phyloP scores from a whole-genome alignment of 2,329 filamentous ascomycete species.

The Pyrenophora tritici-repentis region DNA sequence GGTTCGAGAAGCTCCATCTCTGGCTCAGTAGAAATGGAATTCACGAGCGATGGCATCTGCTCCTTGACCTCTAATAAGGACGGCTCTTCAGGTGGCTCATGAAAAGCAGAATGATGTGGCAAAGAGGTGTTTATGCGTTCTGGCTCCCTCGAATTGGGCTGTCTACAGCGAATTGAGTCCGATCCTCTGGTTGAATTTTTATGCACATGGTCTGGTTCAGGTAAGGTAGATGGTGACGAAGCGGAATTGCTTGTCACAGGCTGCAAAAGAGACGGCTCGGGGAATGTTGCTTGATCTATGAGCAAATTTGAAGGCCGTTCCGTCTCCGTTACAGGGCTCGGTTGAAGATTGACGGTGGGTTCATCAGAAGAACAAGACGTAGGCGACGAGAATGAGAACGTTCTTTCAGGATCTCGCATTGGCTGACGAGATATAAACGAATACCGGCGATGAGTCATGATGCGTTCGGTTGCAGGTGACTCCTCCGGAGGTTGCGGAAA shows the following conservation, averaged over 20 bases:
- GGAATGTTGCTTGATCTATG: not conserved
- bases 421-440: not conserved
- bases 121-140: not conserved
- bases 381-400: not conserved
- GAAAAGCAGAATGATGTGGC: not conserved
- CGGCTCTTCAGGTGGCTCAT: not conserved
- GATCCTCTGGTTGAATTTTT: not conserved
- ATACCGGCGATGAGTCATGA: not conserved
- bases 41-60: not conserved
- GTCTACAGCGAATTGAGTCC: not conserved
- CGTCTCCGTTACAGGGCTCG: not conserved
- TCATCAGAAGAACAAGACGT: not conserved
- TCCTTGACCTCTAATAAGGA: not conserved
- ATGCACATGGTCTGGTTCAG: not conserved
- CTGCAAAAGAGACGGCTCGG: not conserved
- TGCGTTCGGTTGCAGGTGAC: not conserved
- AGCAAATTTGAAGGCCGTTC: too few relatives aligned
- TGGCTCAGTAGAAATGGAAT: not conserved
- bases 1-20: not conserved
- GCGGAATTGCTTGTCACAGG: not conserved
- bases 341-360: not conserved
- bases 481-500: not conserved
- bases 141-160: not conserved
- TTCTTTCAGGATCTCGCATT: not conserved
- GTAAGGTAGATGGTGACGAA: not conserved